Base-by-base conservation (phyloP, 2,329 filamentous ascomycete genomes). In the Albifimbria verrucaria region DNA sequence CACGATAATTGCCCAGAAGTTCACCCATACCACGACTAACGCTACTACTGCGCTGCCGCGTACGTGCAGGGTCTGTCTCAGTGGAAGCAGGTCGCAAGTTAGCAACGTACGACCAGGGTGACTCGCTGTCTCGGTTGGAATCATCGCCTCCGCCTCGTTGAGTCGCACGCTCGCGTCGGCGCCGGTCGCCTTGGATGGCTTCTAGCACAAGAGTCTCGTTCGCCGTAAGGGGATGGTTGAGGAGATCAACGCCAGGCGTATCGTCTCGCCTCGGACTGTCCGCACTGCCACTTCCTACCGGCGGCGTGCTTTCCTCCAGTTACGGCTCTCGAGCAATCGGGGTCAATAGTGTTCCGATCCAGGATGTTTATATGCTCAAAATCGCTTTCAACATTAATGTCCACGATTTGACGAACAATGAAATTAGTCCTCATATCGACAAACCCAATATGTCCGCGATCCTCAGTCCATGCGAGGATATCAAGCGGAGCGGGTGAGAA, bases 401-500 rank as follows among this genome's bases (percentile, higher is more conserved):
- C 74, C 25, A 94, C 75, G 26, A 88, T 79, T 65, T 94, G 90
- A 45, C 86, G 83, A 49, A 83, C 78, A 46, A 80, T 75, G 56
- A 90, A 85, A 21, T 86, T 82, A 59, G 77, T 81, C 25, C 89
- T 81, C 48, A 90, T 72, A 68, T 94, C 90, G 5, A 87, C 87
- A 39, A 93, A 77, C 36, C 88, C 90, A 17, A 92, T 77, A 52
- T 85, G 79, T 3, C 87, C 89, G 57, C 89, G 87, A 62, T 96
- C 90, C 70, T 99, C 94, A 9, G 92, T 90, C 92, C 94, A 97
- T 7, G 95, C 89, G 41, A 99, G 76, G 18, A 99, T 81, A 66
- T 97, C 93, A 77, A 88, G 93, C 0, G 92, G 90, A 1, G 89
- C 89, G 1, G 93, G 92, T 4, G 90, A 92, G 67, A 99, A 99